These are phyloP conservation scores for Schizophyllum amplum DNA, from an alignment of 1,284 basidiomycete genomes.

Conservation along the genomic window DNA sequence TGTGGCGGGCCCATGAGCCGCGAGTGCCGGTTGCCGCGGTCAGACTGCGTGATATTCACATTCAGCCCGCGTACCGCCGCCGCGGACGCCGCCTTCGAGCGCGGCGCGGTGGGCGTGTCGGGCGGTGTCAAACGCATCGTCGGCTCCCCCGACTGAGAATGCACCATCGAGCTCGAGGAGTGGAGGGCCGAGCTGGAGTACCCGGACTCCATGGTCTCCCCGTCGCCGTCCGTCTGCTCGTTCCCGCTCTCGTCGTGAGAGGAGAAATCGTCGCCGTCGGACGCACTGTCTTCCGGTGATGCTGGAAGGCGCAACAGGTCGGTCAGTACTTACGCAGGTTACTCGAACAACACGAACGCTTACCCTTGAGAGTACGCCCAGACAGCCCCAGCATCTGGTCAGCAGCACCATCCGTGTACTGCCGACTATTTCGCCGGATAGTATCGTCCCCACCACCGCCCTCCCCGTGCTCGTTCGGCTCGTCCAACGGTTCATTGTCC, in stretches of 20 bases:
- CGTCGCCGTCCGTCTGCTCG: slow-evolving; percentile 53
- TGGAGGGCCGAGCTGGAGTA: slow-evolving; percentile 33
- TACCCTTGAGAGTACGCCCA: slow-evolving; percentile 58
- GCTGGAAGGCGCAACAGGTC: slow-evolving; percentile 11
- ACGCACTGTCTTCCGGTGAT: slow-evolving; percentile 54
- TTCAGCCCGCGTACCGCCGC: slow-evolving; percentile 53
- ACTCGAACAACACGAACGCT: no score
- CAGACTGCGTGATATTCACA: slow-evolving; percentile 38
- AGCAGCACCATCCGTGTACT: slow-evolving; percentile 71
- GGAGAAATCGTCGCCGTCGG: slow-evolving; percentile 60
- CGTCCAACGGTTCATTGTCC: slow-evolving; percentile 26
- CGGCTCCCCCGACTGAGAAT: slow-evolving; percentile 16
- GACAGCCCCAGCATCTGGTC: slow-evolving; percentile 68
- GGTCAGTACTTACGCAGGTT: no score
- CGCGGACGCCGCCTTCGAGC: slow-evolving; percentile 8
- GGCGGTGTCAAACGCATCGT: slow-evolving; percentile 22
- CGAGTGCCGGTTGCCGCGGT: slow-evolving; percentile 53
- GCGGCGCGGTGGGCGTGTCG: slow-evolving; percentile 26
- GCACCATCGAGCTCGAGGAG: slow-evolving; percentile 13
- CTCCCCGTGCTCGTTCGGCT: slow-evolving; percentile 1
- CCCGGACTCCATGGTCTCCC: slow-evolving; percentile 43
- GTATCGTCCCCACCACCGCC: slow-evolving; percentile 23
- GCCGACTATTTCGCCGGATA: slow-evolving; percentile 61
- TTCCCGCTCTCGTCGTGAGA: slow-evolving; percentile 63
- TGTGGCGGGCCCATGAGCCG: slow-evolving; percentile 53